A percentile compares a stretch with the other conserved stretches of the same genome.
Conservation (phyloP, 1,284 basidiomycete species). For the Austroboletus rostrupii region DNA sequence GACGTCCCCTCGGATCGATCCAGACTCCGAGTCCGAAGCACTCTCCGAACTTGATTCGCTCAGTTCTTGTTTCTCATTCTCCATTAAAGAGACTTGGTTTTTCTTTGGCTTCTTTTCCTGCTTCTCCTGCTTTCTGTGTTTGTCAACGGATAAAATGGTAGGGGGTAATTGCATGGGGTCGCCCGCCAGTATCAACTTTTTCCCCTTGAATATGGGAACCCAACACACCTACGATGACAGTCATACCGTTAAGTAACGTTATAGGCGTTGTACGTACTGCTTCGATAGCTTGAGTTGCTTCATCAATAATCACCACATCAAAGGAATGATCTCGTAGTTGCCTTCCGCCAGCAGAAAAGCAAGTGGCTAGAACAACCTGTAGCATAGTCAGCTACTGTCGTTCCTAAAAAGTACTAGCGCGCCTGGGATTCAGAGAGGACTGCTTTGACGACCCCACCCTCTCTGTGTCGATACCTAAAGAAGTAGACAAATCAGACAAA, state of each 20-base stretch:
- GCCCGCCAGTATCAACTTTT: slow-evolving; percentile 85
- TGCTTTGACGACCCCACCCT: slow-evolving; percentile 76
- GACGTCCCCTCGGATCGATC: slow-evolving; percentile 19
- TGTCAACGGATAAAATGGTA: slow-evolving; percentile 72
- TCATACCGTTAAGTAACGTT: not conserved
- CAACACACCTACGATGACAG: slow-evolving; percentile 73
- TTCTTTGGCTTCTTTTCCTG: slow-evolving; percentile 22
- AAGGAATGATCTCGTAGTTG: slow-evolving; percentile 76
- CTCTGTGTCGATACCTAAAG: slow-evolving; percentile 78
- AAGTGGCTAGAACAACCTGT: slow-evolving; percentile 87
- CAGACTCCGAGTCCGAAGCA: slow-evolving; percentile 16
- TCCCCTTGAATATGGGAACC: slow-evolving; percentile 89
- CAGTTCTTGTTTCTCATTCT: slow-evolving; percentile 1
- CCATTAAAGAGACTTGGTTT: not conserved
- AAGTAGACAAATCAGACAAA: not conserved
- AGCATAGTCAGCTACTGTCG: not conserved
- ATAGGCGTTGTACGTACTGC: slow-evolving; percentile 47
- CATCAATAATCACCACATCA: slow-evolving; percentile 92
- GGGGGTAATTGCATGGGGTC: slow-evolving; percentile 92
- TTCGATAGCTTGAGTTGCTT: slow-evolving; percentile 95
- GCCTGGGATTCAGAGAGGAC: slow-evolving; percentile 80
- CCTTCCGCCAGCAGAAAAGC: slow-evolving; percentile 83
- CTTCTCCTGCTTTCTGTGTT: slow-evolving; percentile 36
- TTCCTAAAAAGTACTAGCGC: slow-evolving; percentile 46
- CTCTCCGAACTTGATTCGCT: slow-evolving; percentile 7